Base-by-base conservation (phyloP, 495 filamentous ascomycete genomes). In the Friedmanniomyces simplex region DNA sequence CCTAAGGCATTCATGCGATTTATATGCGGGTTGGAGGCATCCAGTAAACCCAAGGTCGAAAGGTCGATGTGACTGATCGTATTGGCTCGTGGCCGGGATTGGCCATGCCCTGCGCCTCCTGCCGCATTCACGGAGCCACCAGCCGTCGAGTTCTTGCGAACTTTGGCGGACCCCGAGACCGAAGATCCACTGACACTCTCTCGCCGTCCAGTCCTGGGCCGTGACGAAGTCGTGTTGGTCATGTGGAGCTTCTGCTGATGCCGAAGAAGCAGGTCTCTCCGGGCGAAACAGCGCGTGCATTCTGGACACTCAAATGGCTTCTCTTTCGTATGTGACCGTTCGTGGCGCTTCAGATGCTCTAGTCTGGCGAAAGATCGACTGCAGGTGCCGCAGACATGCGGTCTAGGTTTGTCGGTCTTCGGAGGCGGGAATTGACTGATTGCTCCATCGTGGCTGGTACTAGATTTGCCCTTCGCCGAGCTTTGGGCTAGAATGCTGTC, bases 241-340 rank as follows among this genome's bases (percentile, higher is more conserved):
- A 95, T 88, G 67, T 99, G 93, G 14, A 99, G 79, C 76, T 99
- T 99, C 77, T 99, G 93, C 75, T 99, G 93, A 72, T 99, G 93
- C 26, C 93, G 81, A 56, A 99, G 75, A 53, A 99, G 80, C 58
- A 99, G 72, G 70, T 99, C 93, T 57, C 93, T 81, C 34, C 93
- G 82, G 30, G 93, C 93, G 74, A 99, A 99, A 77, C 93, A 97
- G 67, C 93, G 76, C 21, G 88, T 78, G 68, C 93, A 99, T 69
- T 97, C 90, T 24, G 91, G 91, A 62, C 93, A 99, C 68, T 96
- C 91, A 67, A 99, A 99, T 1, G 93, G 93, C 76, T 98, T 98
- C 69, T 99, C 93, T 69, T 99, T 99, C 12, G 93, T 99, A 66
- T 99, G 93, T 20, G 93, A 97, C 43, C 93, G 84, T 76, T 99